A percentile compares a stretch with the other conserved stretches of the same genome.
phyloP scores from a whole-genome alignment of 1,284 basidiomycete genomes.

The Meira miltonrushii region DNA sequence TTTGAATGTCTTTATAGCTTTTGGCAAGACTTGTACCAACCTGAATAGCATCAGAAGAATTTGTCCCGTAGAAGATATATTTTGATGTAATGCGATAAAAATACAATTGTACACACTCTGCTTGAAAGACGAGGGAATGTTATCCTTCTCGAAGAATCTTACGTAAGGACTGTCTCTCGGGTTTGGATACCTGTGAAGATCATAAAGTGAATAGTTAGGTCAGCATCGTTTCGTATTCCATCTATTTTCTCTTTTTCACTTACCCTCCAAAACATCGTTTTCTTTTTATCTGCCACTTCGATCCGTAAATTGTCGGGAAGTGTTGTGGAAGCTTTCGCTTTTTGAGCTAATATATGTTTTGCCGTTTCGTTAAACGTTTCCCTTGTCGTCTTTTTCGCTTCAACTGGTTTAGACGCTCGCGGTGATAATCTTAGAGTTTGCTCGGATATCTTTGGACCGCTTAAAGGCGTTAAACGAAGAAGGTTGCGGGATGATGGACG shows the following conservation, averaged over 20 bases:
- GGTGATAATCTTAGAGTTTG: background rate
- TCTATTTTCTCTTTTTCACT: background rate
- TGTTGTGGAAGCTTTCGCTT: background rate
- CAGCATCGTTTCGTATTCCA: no score
- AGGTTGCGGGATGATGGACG: background rate
- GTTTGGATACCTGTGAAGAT: no score
- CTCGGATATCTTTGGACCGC: background rate
- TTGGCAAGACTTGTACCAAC: no score
- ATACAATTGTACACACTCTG: no score
- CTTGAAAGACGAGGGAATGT: no score
- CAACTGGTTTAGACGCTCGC: background rate
- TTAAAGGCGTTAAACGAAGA: background rate
- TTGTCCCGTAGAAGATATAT: no score
- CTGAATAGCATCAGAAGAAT: no score
- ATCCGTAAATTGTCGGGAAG: background rate
- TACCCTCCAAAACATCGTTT: constrained; percentile 8
- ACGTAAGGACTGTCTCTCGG: no score
- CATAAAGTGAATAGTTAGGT: no score
- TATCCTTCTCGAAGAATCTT: no score
- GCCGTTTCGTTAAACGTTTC: background rate
- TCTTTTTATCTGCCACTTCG: background rate
- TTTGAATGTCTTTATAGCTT: no score
- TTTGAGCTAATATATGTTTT: background rate
- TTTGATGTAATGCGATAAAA: no score
- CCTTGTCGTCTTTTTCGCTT: background rate